Evolutionary conservation across 23 red algal genomes (phyloP).

Genomic region (Cyanidium caldarium): DNA sequence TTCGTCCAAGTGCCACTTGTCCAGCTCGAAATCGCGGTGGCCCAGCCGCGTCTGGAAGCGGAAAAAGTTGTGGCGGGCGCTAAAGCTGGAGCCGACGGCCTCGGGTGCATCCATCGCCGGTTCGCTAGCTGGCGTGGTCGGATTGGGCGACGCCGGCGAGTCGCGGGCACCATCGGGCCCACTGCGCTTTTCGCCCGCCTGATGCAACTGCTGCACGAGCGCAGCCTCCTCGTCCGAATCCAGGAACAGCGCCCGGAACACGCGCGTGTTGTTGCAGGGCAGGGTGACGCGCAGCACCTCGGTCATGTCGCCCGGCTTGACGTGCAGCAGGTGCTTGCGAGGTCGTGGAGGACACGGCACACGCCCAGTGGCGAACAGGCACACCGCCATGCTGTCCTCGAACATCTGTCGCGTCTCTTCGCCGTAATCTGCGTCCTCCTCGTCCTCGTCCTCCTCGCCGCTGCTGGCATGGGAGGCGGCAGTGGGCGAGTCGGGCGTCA

Average conservation of each 20-base stretch:
- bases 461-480: background rate
- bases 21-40: background rate
- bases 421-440: background rate
- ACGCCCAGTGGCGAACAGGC: background rate
- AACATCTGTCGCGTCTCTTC: background rate
- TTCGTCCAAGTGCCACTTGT: background rate
- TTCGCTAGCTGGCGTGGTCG: no score
- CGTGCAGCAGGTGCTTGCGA: background rate
- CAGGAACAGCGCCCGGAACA: background rate
- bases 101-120: no score
- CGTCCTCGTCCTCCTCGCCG: background rate
- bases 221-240: background rate
- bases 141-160: no score
- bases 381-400: background rate
- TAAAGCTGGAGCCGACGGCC: background rate
- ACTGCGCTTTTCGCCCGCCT: no score
- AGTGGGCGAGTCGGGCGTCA: background rate
- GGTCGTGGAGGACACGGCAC: background rate
- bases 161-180: no score
- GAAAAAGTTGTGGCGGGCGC: background rate
- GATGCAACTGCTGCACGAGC: no score
- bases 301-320: background rate
- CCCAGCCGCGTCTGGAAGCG: background rate
- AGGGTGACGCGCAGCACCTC: background rate
- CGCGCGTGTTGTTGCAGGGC: conserved; percentile 1